These are phyloP conservation scores for Protomyces gravidus DNA, from an alignment of 1,139 yeast species.

Conservation along the genomic window DNA sequence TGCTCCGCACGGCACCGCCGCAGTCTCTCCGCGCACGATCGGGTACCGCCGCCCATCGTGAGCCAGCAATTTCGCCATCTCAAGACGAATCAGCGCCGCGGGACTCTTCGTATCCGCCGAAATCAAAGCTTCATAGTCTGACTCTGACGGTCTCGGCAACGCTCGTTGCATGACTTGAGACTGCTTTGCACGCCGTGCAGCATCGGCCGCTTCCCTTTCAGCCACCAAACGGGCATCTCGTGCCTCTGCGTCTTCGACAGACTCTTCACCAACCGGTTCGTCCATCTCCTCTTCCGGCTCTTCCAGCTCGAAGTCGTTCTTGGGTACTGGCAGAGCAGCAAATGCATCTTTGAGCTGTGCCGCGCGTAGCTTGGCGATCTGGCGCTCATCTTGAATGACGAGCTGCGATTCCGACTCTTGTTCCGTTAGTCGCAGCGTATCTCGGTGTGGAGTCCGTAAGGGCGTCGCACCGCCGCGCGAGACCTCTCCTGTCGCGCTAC, in stretches of 20 bases:
- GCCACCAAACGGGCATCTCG: constrained; percentile 38
- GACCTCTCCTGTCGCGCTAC: constrained; percentile 18
- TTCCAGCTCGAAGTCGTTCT: constrained; percentile 56
- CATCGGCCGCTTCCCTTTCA: constrained; percentile 37
- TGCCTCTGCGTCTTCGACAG: constrained; percentile 43
- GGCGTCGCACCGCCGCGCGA: constrained; percentile 3
- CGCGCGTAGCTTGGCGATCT: neutral
- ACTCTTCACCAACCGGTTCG: constrained; percentile 33
- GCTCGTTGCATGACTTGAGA: constrained; percentile 53
- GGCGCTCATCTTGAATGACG: constrained; percentile 1
- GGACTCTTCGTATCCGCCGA: constrained; percentile 41
- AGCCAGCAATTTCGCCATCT: constrained; percentile 42
- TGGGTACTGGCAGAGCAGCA: constrained; percentile 51
- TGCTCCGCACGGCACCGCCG: constrained; percentile 9
- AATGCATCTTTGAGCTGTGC: constrained; percentile 40
- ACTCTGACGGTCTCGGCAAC: constrained; percentile 51
- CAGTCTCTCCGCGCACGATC: constrained; percentile 34
- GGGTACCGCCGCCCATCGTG: constrained; percentile 48
- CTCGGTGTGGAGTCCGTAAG: constrained; percentile 30
- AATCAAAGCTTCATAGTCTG: constrained; percentile 37
- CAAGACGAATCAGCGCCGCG: constrained; percentile 29
- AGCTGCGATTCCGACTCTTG: constrained; percentile 31
- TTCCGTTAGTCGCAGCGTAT: constrained; percentile 17
- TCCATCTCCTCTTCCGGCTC: constrained; percentile 41
- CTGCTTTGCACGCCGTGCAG: constrained; percentile 40